A percentile compares a stretch with the other conserved stretches of the same genome.
These are phyloP conservation scores for Arthromyces matolae DNA, from an alignment of 768 basidiomycete genomes.

Conservation along the genomic window DNA sequence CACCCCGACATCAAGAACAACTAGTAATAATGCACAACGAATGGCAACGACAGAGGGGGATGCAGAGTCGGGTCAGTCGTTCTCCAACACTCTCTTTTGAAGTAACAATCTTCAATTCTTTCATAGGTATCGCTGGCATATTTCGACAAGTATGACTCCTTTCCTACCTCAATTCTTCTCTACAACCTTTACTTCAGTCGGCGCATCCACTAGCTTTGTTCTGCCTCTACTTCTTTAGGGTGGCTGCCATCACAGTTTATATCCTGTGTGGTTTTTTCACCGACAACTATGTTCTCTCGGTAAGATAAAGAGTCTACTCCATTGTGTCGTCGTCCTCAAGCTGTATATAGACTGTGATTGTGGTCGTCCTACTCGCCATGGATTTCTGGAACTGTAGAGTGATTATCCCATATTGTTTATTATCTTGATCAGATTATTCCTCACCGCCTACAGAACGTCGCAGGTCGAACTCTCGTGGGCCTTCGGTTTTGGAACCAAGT, in stretches of 20 bases:
- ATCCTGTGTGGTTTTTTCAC: slow-evolving; percentile 91
- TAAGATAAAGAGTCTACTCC: slow-evolving; percentile 27
- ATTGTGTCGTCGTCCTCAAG: background rate
- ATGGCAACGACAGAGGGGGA: slow-evolving; percentile 58
- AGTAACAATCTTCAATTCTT: background rate
- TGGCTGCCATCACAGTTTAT: slow-evolving; percentile 86
- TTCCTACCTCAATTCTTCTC: too few relatives aligned
- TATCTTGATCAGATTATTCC: slow-evolving; percentile 2
- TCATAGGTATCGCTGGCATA: slow-evolving; percentile 67
- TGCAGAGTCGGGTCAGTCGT: slow-evolving; percentile 68
- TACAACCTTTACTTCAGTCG: slow-evolving; percentile 45
- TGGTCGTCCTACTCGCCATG: slow-evolving; percentile 91
- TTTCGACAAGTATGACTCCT: slow-evolving; percentile 65
- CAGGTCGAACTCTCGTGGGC: slow-evolving; percentile 90
- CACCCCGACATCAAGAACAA: slow-evolving; percentile 52
- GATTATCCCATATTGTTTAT: slow-evolving; percentile 17
- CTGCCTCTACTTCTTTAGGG: slow-evolving; percentile 85
- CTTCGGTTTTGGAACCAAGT: slow-evolving; percentile 98
- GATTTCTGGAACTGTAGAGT: slow-evolving; percentile 99
- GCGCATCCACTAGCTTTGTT: slow-evolving; percentile 82
- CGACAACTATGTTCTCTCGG: slow-evolving; percentile 88
- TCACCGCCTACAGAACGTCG: slow-evolving; percentile 65
- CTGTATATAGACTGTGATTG: slow-evolving; percentile 65
- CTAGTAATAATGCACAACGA: slow-evolving; percentile 29
- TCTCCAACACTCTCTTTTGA: slow-evolving; percentile 1